Evolutionary conservation across 306 rosid species (phyloP).

Genomic region (Cicer pinnatifidum): DNA sequence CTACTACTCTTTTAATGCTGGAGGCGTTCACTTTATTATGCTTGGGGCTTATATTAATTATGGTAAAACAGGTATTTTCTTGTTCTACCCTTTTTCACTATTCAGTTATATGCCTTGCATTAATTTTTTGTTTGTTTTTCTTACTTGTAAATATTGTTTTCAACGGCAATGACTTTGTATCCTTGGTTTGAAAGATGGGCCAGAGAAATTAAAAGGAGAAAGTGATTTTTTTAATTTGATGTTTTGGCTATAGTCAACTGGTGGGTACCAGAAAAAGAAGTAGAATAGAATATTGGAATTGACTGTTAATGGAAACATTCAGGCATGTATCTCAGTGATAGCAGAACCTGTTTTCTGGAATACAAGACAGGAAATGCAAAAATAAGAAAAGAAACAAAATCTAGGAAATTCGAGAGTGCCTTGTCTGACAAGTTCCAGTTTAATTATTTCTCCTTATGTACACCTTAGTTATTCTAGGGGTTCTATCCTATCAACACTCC

Average conservation of each 20-base stretch:
- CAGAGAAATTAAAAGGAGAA: conserved; percentile 16
- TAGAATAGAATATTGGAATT: neutral
- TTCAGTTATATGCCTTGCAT: conserved; percentile 3
- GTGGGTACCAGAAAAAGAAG: conserved; percentile 9
- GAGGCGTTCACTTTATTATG: conserved; percentile 88
- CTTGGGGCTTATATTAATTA: conserved; percentile 77
- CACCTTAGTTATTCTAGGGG: neutral
- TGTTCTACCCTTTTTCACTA: conserved; percentile 13
- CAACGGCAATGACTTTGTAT: conserved; percentile 8
- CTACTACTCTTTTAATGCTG: conserved; percentile 85
- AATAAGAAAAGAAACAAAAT: neutral
- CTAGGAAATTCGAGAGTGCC: neutral
- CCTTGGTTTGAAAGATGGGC: conserved; percentile 12
- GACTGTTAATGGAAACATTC: neutral
- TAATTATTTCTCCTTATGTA: neutral
- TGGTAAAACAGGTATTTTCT: conserved; percentile 56
- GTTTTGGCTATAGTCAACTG: conserved; percentile 8
- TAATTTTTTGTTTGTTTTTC: conserved; percentile 15
- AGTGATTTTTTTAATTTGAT: neutral
- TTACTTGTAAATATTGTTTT: neutral
- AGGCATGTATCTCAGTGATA: neutral
- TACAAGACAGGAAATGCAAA: neutral
- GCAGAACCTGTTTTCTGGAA: neutral
- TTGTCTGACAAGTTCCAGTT: neutral
- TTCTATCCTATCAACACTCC: neutral